Conservation (phyloP, 1,139 yeast species). For the Hanseniaspora gamundiae region DNA sequence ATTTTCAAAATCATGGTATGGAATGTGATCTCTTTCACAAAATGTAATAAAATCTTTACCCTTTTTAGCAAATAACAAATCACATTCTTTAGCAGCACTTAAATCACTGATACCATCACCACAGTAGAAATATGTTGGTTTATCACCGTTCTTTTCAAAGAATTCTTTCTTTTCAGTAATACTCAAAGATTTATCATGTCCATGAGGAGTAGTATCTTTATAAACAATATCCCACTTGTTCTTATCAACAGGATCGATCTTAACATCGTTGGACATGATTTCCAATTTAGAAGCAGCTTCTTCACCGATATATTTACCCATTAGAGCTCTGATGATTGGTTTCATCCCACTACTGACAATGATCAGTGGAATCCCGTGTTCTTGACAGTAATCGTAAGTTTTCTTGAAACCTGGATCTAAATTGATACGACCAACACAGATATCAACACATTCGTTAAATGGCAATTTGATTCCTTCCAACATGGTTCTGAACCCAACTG, state of each 20-base stretch:
- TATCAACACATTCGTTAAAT: conserved; percentile 70
- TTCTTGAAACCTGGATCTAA: conserved; percentile 85
- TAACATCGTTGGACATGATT: conserved; percentile 72
- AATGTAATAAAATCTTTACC: conserved; percentile 83
- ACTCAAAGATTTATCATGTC: conserved; percentile 86
- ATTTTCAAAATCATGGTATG: conserved; percentile 70
- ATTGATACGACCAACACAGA: conserved; percentile 44
- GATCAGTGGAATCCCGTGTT: conserved; percentile 60
- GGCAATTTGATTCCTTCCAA: conserved; percentile 66
- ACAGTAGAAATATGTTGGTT: conserved; percentile 70
- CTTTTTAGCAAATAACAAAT: conserved; percentile 80
- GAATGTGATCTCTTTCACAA: conserved; percentile 69
- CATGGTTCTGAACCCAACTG: conserved; percentile 80
- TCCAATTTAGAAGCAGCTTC: conserved; percentile 42
- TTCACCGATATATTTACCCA: conserved; percentile 61
- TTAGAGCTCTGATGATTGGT: conserved; percentile 72
- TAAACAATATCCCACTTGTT: conserved; percentile 68
- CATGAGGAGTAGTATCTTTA: conserved; percentile 76
- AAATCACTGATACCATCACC: conserved; percentile 97
- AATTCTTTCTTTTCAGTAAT: conserved; percentile 50
- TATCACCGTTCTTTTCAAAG: conserved; percentile 27
- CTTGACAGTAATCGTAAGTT: conserved; percentile 69
- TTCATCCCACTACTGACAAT: conserved; percentile 88
- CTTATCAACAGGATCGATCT: conserved; percentile 36
- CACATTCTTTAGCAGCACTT: conserved; percentile 91